phyloP scores from a whole-genome alignment of 2,329 filamentous ascomycete genomes.

The Penicillium sp. region DNA sequence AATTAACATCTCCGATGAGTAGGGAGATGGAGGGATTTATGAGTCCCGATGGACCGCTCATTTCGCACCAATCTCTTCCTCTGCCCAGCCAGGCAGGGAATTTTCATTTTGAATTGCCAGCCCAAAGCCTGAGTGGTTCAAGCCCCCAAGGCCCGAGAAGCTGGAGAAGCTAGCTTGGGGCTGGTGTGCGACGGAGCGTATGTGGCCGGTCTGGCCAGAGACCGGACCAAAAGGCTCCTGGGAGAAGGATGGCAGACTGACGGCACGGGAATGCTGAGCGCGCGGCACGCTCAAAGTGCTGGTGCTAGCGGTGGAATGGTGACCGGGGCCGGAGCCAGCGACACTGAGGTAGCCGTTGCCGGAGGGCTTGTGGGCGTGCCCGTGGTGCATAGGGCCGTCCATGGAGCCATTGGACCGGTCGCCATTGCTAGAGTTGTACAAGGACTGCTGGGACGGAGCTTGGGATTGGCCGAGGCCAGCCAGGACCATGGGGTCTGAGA shows the following conservation, averaged over 20 bases:
- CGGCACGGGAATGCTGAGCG: conserved; percentile 73
- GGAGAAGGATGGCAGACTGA: conserved; percentile 78
- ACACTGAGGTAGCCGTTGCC: conserved; percentile 62
- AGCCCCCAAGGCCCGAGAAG: conserved; percentile 60
- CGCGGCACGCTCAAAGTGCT: conserved; percentile 55
- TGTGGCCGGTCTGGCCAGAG: conserved; percentile 37
- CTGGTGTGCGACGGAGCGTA: conserved; percentile 43
- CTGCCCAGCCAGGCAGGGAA: conserved; percentile 63
- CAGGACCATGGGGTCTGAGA: conserved; percentile 46
- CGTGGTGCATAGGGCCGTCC: conserved; percentile 44
- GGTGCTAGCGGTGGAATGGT: conserved; percentile 69
- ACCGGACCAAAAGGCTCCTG: conserved; percentile 58
- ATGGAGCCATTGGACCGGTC: conserved; percentile 60
- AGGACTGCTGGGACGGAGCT: conserved; percentile 71
- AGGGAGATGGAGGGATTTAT: background rate
- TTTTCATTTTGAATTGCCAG: conserved; percentile 61
- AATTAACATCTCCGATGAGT: conserved; percentile 13
- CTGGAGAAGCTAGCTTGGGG: conserved; percentile 59
- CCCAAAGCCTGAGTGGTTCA: conserved; percentile 60
- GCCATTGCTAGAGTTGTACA: conserved; percentile 74
- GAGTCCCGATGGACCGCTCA: conserved; percentile 28
- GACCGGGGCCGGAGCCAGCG: conserved; percentile 68
- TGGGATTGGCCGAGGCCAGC: conserved; percentile 62
- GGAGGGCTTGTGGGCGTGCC: conserved; percentile 60
- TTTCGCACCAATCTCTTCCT: conserved; percentile 64